Base-by-base conservation (phyloP, 805 yeast genomes). In the Ogataea nonfermentans region DNA sequence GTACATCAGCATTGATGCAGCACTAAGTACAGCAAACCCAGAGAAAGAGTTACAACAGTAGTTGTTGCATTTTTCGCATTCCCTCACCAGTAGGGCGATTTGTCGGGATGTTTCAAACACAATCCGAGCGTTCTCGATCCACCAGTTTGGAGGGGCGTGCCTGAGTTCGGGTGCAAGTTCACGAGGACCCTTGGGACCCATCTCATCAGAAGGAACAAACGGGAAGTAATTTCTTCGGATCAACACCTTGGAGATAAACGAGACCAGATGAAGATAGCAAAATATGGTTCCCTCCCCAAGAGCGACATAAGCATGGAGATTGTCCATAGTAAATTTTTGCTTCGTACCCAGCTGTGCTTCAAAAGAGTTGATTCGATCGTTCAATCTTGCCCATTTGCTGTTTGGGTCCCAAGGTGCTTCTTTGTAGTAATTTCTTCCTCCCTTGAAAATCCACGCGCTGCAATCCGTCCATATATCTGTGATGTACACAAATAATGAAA, bases 381-480 rank as follows among this genome's bases (percentile, higher is more conserved):
- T 32, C 9, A 47, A 32, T 10, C 26, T 17, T 2, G 39, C 37
- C 48, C 48, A 47, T 10, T 44, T 38, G 32, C 51, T 44, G 5
- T 27, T 14, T 12, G 9, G 29, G 20, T 44, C 34, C 51, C 51
- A 47, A 3, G 51, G 51, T 3, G 48, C 37, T 14, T 44, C 44
- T 13, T 20, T 34, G 19, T n/a, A 30, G 12, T 16, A 12, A n/a
- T 34, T 32, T 9, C 43, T 33, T 2, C 43, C 46, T 2, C 38
- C 47, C 6, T 32, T 34, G 19, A 39, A 37, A 10, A 41, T 37
- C 51, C 51, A 47, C 17, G 45, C 32, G 13, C 46, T 32, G 27
- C 51, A 41, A 16, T 37, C 47, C 4, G 48, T 45, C 51, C 51
- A 47, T 3, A 47, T 41, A 5, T 41, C 45, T 8, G 51, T 47